These are phyloP conservation scores for Wallacemonas sp. DNA, from an alignment of 208 protist species.

Conservation along the genomic window DNA sequence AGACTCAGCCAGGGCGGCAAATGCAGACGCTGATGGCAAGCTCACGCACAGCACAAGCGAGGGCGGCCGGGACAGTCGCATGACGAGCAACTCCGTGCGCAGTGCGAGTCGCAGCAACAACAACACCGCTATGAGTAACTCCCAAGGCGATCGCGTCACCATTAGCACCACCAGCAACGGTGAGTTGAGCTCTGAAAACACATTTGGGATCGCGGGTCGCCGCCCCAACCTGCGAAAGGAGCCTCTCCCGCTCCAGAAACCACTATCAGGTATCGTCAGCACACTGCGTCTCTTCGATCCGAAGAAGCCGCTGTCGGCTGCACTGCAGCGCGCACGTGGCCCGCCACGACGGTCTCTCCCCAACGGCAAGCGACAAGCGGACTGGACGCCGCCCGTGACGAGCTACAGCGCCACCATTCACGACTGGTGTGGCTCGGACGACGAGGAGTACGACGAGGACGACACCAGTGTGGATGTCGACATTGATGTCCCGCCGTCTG, in stretches of 20 bases:
- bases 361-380: slow-evolving; percentile 20
- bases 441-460: slow-evolving; percentile 19
- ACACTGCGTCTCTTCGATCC: slow-evolving; percentile 14
- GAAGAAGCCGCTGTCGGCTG: background rate
- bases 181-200: no score
- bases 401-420: slow-evolving; percentile 24
- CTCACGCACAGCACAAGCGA: no score
- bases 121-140: no score
- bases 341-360: slow-evolving; percentile 17
- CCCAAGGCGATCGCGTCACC: no score
- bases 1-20: no score
- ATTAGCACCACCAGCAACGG: no score
- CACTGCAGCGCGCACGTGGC: background rate
- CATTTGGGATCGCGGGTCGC: no score
- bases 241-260: slow-evolving; percentile 7
- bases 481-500: background rate
- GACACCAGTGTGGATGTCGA: background rate
- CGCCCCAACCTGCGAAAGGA: background rate
- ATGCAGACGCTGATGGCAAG: no score
- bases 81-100: no score
- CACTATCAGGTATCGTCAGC: background rate
- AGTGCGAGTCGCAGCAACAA: no score
- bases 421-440: slow-evolving; percentile 1
- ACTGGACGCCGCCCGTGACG: slow-evolving; percentile 34
- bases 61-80: no score